A percentile compares a stretch with the other conserved stretches of the same genome.
Evolutionary conservation across 352 stramenopile species (phyloP).

Genomic region (Phytophthora brassicae): DNA sequence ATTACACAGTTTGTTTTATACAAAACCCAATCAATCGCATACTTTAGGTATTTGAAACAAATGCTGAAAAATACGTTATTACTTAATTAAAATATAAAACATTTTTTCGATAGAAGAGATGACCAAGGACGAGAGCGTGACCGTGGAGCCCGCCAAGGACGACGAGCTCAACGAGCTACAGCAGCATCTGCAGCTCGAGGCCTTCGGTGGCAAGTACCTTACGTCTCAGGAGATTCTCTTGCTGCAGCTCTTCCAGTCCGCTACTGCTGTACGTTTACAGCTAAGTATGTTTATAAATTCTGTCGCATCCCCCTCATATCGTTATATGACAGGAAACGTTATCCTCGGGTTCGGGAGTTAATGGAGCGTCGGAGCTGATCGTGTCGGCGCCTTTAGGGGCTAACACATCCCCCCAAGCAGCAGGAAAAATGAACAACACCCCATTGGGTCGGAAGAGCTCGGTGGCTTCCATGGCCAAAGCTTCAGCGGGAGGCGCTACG

Average conservation of each 20-base stretch:
- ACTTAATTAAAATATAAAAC: too few species aligned
- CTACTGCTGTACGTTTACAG: too few species aligned
- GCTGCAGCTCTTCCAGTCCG: conserved; percentile 60
- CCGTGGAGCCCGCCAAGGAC: conserved; percentile 36
- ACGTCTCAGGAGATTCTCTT: conserved; percentile 79
- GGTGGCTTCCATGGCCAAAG: conserved; percentile 12
- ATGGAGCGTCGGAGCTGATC: conserved; percentile 14
- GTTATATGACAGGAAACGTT: background rate
- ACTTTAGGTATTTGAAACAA: too few species aligned
- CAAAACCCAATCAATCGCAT: too few species aligned
- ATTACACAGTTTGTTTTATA: too few species aligned
- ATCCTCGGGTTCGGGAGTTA: conserved; percentile 1
- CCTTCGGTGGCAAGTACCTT: conserved; percentile 71
- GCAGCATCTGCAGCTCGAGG: conserved; percentile 75
- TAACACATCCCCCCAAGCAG: conserved; percentile 16
- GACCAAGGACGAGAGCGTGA: conserved; percentile 28
- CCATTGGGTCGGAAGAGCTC: conserved; percentile 28
- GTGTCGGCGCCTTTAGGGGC: conserved; percentile 7
- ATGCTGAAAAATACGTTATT: too few species aligned
- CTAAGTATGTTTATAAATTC: too few species aligned
- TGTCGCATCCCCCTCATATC: too few species aligned
- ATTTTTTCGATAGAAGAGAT: conserved; percentile 4
- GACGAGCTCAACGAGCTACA: conserved; percentile 65
- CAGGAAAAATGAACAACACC: background rate
- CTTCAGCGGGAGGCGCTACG: conserved; percentile 8